Percentiles rank a stretch among this genome's conserved stretches.
phyloP scores from a whole-genome alignment of 441 rosid species.

The Populus trichocarpa region DNA sequence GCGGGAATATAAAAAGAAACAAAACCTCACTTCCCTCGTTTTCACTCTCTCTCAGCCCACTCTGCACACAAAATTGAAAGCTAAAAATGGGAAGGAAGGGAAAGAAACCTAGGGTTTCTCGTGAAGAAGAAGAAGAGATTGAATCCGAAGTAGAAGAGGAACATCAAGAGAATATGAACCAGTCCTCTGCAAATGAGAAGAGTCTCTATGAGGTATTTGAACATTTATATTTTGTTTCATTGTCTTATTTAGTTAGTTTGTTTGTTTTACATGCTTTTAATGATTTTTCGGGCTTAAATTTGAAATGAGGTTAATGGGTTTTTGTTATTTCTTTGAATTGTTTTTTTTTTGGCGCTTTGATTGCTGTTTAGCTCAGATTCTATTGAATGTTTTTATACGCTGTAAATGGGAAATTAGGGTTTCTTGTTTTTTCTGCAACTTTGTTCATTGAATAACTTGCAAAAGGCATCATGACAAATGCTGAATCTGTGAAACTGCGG shows the following conservation, averaged over 20 bases:
- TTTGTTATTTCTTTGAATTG: not conserved
- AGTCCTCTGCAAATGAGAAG: slow-evolving; percentile 28
- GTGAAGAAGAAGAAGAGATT: slow-evolving; percentile 33
- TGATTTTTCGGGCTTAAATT: not conserved
- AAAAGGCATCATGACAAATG: not conserved
- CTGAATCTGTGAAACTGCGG: not conserved
- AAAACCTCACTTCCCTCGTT: not conserved
- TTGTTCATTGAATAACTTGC: not conserved
- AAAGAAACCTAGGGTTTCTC: slow-evolving; percentile 54
- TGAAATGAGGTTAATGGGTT: not conserved
- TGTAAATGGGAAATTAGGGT: not conserved
- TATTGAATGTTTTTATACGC: not conserved
- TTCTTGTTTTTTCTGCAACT: not conserved
- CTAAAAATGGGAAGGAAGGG: slow-evolving; percentile 48
- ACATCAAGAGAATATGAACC: slow-evolving; percentile 22
- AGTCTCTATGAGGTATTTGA: slow-evolving; percentile 64
- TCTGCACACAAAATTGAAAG: not conserved
- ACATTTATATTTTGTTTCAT: too few relatives aligned
- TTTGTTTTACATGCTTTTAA: not conserved
- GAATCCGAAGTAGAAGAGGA: slow-evolving; percentile 31
- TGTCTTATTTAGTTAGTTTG: not conserved
- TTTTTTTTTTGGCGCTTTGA: not conserved
- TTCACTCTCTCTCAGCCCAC: not conserved
- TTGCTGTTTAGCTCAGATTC: not conserved
- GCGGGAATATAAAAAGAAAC: not conserved